Base-by-base conservation (phyloP, 371 early-diverging fungal species). In the Mucor saturninus region DNA sequence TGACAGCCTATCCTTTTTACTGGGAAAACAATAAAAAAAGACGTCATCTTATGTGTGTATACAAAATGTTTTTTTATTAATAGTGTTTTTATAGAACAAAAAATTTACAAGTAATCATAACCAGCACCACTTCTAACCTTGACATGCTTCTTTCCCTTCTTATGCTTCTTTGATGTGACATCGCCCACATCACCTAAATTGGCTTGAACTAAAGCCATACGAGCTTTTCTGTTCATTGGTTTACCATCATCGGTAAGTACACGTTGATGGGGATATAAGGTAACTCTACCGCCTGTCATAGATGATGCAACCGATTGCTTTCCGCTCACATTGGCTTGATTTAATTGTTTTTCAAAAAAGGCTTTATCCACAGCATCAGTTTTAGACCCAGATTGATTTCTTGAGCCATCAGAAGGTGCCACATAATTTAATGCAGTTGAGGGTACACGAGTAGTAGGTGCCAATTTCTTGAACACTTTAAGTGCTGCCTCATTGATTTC, bases 81-180 rank as follows among this genome's bases (percentile, higher is more conserved):
- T 15, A 32, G 11, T 43, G n/a, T 15, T 54, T 32, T 10, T 37
- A n/a, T 54, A 13, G 14, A 13, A 54, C 31, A 54, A 54, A 37
- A 37, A 37, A 60, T 69, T 67, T 75, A 75, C 69, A 75, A 55
- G 45, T 75, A 68, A 45, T 76, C 75, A 64, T 78, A 79, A 51
- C 88, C 90, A 48, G 81, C 84, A 54, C 87, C 90, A 62, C 86
- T 84, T 65, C 89, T 86, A 68, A 81, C 77, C 74, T 90, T 89
- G 50, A 86, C 87, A 39, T 90, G 78, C 76, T 90, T 91, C 76
- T 85, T 91, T 49, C 90, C 92, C 85, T 94, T 94, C 83, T 91
- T 90, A 59, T 89, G 87, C 81, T 92, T 92, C 68, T 88, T 87
- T 31, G 69, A 69, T 56, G 69, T 71, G 7, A 53, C 51, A 15